Evolutionary conservation across 495 filamentous ascomycete species (phyloP).

Genomic region (Ramalina intermedia): DNA sequence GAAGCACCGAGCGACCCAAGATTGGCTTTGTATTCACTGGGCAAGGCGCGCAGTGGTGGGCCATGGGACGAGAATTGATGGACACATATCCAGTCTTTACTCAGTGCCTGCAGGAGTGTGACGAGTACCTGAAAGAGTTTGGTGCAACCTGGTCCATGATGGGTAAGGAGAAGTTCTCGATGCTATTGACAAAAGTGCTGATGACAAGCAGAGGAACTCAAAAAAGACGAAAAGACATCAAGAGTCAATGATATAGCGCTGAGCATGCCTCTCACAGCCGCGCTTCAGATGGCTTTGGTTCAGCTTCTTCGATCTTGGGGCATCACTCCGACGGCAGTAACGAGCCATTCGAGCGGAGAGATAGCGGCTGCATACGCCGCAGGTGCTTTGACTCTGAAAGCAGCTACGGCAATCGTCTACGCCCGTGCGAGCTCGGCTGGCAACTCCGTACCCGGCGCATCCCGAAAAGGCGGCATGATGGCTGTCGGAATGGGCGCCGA

Average conservation of each 20-base stretch:
- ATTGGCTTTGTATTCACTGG: slow-evolving; percentile 10
- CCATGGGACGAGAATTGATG: slow-evolving; percentile 7
- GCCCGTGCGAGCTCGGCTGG: slow-evolving; percentile 17
- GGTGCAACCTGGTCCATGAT: slow-evolving; percentile 21
- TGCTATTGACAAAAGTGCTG: background rate
- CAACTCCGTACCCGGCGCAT: background rate
- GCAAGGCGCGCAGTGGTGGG: slow-evolving; percentile 11
- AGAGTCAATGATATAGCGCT: slow-evolving; percentile 8
- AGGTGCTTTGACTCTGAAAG: slow-evolving; percentile 22
- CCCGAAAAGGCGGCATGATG: slow-evolving; percentile 19
- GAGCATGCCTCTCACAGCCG: slow-evolving; percentile 18
- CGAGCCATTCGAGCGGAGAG: slow-evolving; percentile 41
- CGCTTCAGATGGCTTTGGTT: slow-evolving; percentile 21
- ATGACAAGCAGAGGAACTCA: slow-evolving; percentile 1
- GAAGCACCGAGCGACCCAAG: background rate
- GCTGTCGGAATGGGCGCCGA: slow-evolving; percentile 15
- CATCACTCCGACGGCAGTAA: slow-evolving; percentile 9
- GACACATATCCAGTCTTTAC: slow-evolving; percentile 1
- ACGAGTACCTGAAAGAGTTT: slow-evolving; percentile 9
- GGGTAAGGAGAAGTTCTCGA: slow-evolving; percentile 8
- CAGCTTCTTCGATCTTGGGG: slow-evolving; percentile 16
- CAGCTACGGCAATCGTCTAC: slow-evolving; percentile 17
- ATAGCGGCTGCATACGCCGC: slow-evolving; percentile 42
- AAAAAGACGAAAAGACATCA: slow-evolving; percentile 5
- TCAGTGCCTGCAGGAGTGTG: background rate